Percentiles rank a stretch among this genome's conserved stretches.
These are phyloP conservation scores for Fusarium ramigenum DNA, from an alignment of 2,329 filamentous ascomycete genomes.

Conservation along the genomic window DNA sequence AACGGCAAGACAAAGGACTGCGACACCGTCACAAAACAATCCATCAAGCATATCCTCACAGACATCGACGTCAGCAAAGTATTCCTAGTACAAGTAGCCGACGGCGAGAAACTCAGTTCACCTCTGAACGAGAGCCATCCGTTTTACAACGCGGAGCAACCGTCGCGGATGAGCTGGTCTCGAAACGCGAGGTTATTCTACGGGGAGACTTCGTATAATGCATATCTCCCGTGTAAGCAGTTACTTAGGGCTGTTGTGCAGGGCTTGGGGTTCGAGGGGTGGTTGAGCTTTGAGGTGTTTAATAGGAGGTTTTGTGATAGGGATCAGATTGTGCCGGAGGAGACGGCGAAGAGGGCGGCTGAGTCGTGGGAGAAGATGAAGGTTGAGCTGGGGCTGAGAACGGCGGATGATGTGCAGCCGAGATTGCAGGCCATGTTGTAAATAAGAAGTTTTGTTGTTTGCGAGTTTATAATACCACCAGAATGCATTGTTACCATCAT, in stretches of 20 bases:
- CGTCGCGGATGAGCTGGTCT: conserved; percentile 77
- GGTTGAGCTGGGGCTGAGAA: conserved; percentile 48
- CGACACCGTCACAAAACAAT: conserved; percentile 62
- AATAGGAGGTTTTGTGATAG: conserved; percentile 45
- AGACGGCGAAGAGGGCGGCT: conserved; percentile 64
- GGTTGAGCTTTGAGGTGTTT: conserved; percentile 78
- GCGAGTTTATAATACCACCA: conserved; percentile 10
- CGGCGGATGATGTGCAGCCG: conserved; percentile 36
- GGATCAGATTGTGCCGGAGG: conserved; percentile 59
- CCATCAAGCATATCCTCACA: conserved; percentile 63
- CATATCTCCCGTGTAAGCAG: conserved; percentile 72
- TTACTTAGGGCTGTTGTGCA: conserved; percentile 70
- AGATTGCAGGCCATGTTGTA: conserved; percentile 49
- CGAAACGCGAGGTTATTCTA: conserved; percentile 72
- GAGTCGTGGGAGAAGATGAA: conserved; percentile 62
- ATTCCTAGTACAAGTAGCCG: conserved; percentile 81
- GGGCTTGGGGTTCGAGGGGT: conserved; percentile 72
- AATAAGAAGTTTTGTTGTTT: neutral
- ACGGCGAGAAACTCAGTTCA: conserved; percentile 69
- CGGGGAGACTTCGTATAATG: conserved; percentile 67
- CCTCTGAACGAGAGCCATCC: conserved; percentile 65
- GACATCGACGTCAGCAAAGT: conserved; percentile 70
- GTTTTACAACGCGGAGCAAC: conserved; percentile 49
- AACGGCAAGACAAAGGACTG: conserved; percentile 63
- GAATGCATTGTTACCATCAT: neutral